A percentile compares a stretch with the other conserved stretches of the same genome.
phyloP scores from a whole-genome alignment of 352 stramenopile genomes.

The Pythium coloratum region DNA sequence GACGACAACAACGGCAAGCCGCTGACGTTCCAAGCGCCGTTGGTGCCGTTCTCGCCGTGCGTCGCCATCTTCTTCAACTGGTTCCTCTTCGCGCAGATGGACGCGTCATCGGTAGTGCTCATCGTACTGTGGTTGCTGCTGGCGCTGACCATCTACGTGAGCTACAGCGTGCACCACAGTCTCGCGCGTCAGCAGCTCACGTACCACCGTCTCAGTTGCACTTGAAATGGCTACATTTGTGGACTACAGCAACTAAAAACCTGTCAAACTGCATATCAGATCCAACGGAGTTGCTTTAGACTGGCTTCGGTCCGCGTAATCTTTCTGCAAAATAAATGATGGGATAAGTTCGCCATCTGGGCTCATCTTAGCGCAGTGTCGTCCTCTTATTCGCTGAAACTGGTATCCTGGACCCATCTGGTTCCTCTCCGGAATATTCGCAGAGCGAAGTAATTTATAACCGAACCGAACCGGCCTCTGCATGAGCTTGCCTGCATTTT shows the following conservation, averaged over 20 bases:
- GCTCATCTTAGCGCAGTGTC: conserved; percentile 7
- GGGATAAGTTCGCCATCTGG: not conserved
- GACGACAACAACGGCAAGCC: conserved; percentile 36
- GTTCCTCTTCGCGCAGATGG: conserved; percentile 86
- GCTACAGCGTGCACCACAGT: conserved; percentile 72
- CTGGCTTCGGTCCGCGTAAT: not conserved
- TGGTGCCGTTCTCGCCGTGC: conserved; percentile 77
- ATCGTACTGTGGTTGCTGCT: conserved; percentile 71
- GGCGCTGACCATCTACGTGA: conserved; percentile 64
- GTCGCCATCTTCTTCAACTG: conserved; percentile 89
- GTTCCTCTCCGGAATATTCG: not conserved
- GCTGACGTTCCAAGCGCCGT: conserved; percentile 57
- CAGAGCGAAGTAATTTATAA: conserved; percentile 28
- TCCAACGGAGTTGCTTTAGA: not conserved
- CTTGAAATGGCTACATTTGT: conserved; percentile 12
- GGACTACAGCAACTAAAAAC: not conserved
- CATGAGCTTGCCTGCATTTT: not conserved
- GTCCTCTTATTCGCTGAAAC: conserved; percentile 15
- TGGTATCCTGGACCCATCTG: not conserved
- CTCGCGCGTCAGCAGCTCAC: conserved; percentile 66
- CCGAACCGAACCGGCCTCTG: not conserved
- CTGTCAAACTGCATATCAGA: not conserved
- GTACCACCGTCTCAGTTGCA: conserved; percentile 47
- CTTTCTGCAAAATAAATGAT: not conserved
- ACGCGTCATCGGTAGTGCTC: conserved; percentile 55